Evolutionary conservation across 202 grass and related monocot species (phyloP).

Genomic region (Alloteropsis angusta): DNA sequence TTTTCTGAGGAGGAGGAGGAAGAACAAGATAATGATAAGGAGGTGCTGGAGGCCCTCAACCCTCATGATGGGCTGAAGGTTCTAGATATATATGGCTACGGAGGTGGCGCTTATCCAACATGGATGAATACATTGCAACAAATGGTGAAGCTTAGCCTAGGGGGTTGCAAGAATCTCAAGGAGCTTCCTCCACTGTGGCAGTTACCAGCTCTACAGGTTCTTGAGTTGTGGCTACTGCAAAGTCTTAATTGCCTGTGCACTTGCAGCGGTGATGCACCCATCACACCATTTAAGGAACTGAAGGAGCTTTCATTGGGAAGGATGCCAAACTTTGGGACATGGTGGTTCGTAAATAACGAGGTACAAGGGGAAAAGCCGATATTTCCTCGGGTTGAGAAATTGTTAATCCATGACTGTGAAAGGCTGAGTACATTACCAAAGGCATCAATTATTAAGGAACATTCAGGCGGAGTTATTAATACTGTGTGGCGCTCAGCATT

Average conservation of each 20-base stretch:
- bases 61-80: slow-evolving; percentile 8
- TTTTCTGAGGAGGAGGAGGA: not conserved
- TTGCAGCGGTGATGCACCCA: no score
- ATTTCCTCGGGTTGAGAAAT: not conserved
- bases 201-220: not conserved
- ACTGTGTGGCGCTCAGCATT: not conserved
- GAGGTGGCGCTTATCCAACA: not conserved
- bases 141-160: not conserved
- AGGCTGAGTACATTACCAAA: not conserved
- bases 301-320: no score
- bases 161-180: not conserved
- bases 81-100: not conserved
- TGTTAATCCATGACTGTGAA: not conserved
- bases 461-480: not conserved
- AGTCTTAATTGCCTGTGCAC: no score
- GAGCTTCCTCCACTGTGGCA: not conserved
- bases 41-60: slow-evolving; percentile 10
- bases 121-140: not conserved
- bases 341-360: not conserved
- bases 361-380: not conserved
- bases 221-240: fast-evolving
- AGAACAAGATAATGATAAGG: not conserved
- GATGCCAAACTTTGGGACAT: not conserved
- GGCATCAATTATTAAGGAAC: no score
- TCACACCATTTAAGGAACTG: no score